Conservation (phyloP, 495 filamentous ascomycete genomes). For the Cetradonia linearis region DNA sequence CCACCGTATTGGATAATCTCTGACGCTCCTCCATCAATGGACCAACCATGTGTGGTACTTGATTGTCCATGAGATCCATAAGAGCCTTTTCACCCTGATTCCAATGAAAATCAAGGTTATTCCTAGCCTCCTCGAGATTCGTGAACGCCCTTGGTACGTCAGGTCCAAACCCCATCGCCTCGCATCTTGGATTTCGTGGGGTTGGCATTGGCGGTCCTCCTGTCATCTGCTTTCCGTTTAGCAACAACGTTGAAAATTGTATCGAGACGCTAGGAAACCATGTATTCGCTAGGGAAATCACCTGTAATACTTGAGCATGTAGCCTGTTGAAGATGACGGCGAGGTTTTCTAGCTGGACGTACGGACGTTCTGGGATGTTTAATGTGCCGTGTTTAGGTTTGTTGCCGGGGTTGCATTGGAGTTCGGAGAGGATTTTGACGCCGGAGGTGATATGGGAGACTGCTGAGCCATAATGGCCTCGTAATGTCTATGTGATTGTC, state of each 20-base stretch:
- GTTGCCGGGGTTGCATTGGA: constrained; percentile 3
- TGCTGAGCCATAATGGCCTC: constrained; percentile 30
- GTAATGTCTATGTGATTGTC: constrained; percentile 24
- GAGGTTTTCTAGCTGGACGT: constrained; percentile 14
- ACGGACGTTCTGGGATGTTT: not conserved
- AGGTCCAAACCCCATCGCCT: constrained; percentile 14
- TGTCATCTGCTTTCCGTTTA: constrained; percentile 14
- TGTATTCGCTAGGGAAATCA: not conserved
- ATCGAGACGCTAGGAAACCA: not conserved
- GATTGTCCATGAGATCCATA: not conserved
- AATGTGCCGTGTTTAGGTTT: not conserved
- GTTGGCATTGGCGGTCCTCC: constrained; percentile 16
- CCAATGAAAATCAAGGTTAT: constrained; percentile 22
- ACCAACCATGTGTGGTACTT: not conserved
- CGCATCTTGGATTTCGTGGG: not conserved
- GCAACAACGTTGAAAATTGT: not conserved
- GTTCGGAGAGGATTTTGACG: constrained; percentile 28
- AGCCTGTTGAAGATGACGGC: constrained; percentile 22
- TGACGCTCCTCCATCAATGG: not conserved
- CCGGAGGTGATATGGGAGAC: constrained; percentile 30
- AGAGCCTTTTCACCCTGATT: constrained; percentile 4
- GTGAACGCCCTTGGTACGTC: constrained; percentile 17
- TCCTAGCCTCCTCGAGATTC: constrained; percentile 22
- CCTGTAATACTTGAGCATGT: constrained; percentile 15
- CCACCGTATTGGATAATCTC: not conserved